phyloP scores from a whole-genome alignment of 116 monocot species.

The Papilionanthe hybrid region DNA sequence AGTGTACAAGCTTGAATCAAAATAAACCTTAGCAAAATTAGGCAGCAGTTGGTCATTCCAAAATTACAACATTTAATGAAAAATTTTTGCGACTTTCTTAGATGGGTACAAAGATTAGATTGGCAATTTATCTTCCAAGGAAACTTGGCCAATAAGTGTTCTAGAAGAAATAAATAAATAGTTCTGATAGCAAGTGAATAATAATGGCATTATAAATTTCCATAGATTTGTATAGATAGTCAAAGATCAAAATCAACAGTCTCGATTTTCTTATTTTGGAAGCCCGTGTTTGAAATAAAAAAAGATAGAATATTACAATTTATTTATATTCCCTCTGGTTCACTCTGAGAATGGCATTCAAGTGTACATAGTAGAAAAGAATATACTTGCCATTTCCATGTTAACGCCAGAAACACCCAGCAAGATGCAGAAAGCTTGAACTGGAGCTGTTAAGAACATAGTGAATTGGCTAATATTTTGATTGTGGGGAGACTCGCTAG shows the following conservation, averaged over 20 bases:
- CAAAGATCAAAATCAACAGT: not conserved
- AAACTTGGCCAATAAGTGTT: not conserved
- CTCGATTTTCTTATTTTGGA: not conserved
- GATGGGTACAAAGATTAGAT: not conserved
- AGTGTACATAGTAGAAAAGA: not conserved
- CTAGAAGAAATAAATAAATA: not conserved
- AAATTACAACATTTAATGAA: not conserved
- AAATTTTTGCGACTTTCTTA: not conserved
- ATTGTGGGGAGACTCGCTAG: conserved; percentile 25
- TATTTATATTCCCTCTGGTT: not conserved
- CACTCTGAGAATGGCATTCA: not conserved
- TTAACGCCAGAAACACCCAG: conserved; percentile 40
- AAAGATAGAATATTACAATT: not conserved
- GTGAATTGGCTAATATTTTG: conserved; percentile 76
- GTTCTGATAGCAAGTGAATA: not conserved
- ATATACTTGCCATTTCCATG: conserved; percentile 42
- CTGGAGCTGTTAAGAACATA: conserved; percentile 81
- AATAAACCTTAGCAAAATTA: not conserved
- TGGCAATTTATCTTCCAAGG: not conserved
- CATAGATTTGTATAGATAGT: not conserved
- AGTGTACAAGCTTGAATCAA: not conserved
- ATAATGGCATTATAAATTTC: not conserved
- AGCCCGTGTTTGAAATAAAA: not conserved
- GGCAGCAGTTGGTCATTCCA: not conserved
- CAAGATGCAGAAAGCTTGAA: conserved; percentile 77